Percentiles rank a stretch among this genome's conserved stretches.
Conservation (phyloP, 768 basidiomycete species). For the Suillus placidus region DNA sequence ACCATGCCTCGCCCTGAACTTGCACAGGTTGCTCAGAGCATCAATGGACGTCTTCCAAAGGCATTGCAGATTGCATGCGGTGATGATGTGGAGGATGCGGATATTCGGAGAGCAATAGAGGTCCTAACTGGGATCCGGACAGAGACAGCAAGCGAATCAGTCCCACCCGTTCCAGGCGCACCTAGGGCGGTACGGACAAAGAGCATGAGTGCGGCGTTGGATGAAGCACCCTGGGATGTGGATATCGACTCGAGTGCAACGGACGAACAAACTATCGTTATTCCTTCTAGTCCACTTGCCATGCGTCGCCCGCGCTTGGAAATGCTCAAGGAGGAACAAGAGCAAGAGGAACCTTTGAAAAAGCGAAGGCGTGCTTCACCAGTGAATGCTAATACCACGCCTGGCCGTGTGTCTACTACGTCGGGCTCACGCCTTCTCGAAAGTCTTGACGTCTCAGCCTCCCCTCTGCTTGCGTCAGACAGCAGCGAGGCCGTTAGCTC, state of each 20-base stretch:
- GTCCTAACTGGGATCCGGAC: constrained; percentile 57
- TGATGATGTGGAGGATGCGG: constrained; percentile 40
- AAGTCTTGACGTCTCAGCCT: constrained; percentile 30
- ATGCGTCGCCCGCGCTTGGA: constrained; percentile 18
- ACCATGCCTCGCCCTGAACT: constrained; percentile 62
- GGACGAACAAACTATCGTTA: constrained; percentile 18
- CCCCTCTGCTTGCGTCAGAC: constrained; percentile 22
- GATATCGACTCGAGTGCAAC: constrained; percentile 9
- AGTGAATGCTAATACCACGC: not conserved
- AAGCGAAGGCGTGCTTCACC: constrained; percentile 10
- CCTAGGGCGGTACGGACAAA: not conserved
- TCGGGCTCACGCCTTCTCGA: constrained; percentile 27
- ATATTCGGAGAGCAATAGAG: constrained; percentile 60
- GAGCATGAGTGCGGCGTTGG: not conserved
- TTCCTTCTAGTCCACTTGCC: constrained; percentile 32
- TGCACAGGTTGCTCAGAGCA: constrained; percentile 49
- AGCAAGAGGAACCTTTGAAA: constrained; percentile 18
- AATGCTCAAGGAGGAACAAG: constrained; percentile 32
- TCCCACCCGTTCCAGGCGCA: not conserved
- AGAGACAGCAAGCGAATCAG: not conserved
- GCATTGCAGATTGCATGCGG: constrained; percentile 51
- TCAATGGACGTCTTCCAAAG: constrained; percentile 61
- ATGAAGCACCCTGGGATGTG: constrained; percentile 8
- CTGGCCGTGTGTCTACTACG: constrained; percentile 3
- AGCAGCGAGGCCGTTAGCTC: not conserved